A percentile compares a stretch with the other conserved stretches of the same genome.
Evolutionary conservation across 1,139 yeast genomes (phyloP).

Genomic region (Suhomyces terraborum): DNA sequence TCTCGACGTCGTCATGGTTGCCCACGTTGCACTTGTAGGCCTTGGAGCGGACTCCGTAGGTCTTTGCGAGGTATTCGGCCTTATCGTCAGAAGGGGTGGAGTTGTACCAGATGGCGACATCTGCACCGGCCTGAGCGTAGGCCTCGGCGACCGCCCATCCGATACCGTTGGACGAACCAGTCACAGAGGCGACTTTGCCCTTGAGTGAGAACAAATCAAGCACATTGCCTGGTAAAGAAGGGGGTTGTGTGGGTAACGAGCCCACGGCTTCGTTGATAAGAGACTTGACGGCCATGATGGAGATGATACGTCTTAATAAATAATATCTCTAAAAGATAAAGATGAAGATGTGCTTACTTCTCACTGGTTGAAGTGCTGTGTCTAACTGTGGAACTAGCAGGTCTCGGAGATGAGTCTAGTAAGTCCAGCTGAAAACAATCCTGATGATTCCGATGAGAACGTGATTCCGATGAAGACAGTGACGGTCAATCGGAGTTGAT

Average conservation of each 20-base stretch:
- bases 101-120: conserved; percentile 83
- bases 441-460: too few species aligned
- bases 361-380: too few species aligned
- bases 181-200: conserved; percentile 85
- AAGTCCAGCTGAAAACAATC: too few species aligned
- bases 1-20: conserved; percentile 58
- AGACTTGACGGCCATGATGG: conserved; percentile 13
- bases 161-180: conserved; percentile 87
- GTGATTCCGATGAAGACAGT: too few species aligned
- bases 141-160: conserved; percentile 86
- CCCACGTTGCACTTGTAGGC: conserved; percentile 77
- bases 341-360: not conserved
- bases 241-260: conserved; percentile 26
- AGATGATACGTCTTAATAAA: too few species aligned
- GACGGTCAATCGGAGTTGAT: too few species aligned
- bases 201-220: conserved; percentile 63
- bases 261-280: conserved; percentile 17
- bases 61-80: conserved; percentile 57
- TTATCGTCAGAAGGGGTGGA: conserved; percentile 60
- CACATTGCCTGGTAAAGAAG: conserved; percentile 30
- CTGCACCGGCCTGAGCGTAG: conserved; percentile 89
- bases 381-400: too few species aligned
- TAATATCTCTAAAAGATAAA: not conserved
- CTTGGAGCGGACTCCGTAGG: conserved; percentile 64
- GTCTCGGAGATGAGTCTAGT: too few species aligned